Evolutionary conservation across 768 basidiomycete genomes (phyloP).

Genomic region (Kockovaella imperatae): DNA sequence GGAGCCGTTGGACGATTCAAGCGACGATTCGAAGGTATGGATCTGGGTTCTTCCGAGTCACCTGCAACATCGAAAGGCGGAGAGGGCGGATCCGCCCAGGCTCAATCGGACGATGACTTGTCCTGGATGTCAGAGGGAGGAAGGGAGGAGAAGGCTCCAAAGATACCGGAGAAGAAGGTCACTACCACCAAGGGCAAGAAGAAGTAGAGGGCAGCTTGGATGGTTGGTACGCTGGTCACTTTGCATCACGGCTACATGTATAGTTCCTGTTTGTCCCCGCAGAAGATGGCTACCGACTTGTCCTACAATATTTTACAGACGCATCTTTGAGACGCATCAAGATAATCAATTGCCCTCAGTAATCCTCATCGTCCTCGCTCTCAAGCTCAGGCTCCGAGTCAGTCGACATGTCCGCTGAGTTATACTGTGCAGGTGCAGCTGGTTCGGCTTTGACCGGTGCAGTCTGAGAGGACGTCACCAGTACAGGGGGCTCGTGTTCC

Average conservation of each 20-base stretch:
- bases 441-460: too few relatives aligned
- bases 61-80: not conserved
- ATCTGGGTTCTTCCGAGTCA: not conserved
- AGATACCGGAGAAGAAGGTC: constrained; percentile 18
- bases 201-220: constrained; percentile 26
- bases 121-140: constrained; percentile 44
- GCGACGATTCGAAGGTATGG: constrained; percentile 56
- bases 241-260: not conserved
- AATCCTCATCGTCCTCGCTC: not conserved
- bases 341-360: too few relatives aligned
- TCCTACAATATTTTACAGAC: too few relatives aligned
- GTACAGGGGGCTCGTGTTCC: not conserved
- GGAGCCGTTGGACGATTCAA: constrained; percentile 77
- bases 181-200: constrained; percentile 24
- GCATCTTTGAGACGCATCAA: too few relatives aligned
- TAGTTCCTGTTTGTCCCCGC: not conserved
- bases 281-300: too few relatives aligned
- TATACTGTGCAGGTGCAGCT: too few relatives aligned
- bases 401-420: too few relatives aligned
- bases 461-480: too few relatives aligned
- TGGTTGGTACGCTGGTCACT: not conserved
- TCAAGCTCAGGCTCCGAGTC: not conserved
- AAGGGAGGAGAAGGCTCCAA: constrained; percentile 31
- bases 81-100: not conserved
- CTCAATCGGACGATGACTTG: constrained; percentile 21